Base-by-base conservation (phyloP, 176 grass and related monocot species). In the Carex littledalei region DNA sequence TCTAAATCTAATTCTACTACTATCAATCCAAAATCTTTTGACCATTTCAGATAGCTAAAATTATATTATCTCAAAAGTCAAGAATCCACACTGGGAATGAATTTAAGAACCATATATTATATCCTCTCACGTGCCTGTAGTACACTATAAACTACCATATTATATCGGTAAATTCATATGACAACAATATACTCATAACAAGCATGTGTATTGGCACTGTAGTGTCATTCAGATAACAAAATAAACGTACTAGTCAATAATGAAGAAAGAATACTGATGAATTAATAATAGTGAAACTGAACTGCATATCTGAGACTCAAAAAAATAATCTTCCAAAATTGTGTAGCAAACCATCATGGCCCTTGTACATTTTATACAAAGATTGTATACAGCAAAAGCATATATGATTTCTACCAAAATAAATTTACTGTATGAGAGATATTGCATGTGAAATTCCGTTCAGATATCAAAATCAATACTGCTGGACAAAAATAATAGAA, bases 401-500 rank as follows among this genome's bases (percentile, higher is more conserved):
- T 64, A 63, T 64, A 16, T 63, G n/a, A 21, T 58, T 32, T 56
- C 12, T 58, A 35, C 34, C 14, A 63, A 47, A 58, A 81, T 43
- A 64, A 63, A 49, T 77, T 34, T 81, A 49, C 22, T 63, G 34
- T 49, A 80, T 55, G 8, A 26, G 16, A 63, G 0, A 81, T 26
- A 81, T 64, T 21, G 41, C 16, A 81, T 39, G 18, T 47, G 52
- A 45, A 53, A 53, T 75, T 78, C 15, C 10, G 0, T 78, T 57
- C 24, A 9, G 6, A 54, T 78, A 47, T 64, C 43, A 45, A 60
- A 76, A 31, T 67, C 24, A 84, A 32, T 18, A n/a, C 13, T 86
- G 60, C 14, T 82, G 49, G 67, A 18, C n/a, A 78, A 29, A 81
- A 67, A 26, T n/a, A 56, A 82, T 63, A 5, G 8, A 84, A 72